A percentile compares a stretch with the other conserved stretches of the same genome.
phyloP scores from a whole-genome alignment of 306 rosid genomes.

The Cucurbita argyrosperma region DNA sequence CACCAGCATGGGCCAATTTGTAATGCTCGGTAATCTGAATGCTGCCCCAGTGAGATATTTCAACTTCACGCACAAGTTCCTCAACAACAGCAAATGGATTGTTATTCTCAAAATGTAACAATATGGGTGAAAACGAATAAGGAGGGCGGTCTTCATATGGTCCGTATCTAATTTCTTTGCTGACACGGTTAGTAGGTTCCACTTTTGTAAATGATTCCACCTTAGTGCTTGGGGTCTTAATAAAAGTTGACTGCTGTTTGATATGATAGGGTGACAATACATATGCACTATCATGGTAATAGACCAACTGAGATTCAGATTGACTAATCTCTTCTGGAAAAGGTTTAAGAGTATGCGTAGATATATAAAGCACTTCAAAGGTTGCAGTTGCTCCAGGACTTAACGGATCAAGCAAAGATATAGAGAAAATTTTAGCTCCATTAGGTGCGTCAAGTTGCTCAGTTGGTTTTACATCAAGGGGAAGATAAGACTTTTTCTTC shows the following conservation, averaged over 20 bases:
- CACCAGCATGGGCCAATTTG: conserved; percentile 67
- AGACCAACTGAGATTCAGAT: conserved; percentile 82
- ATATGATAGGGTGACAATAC: conserved; percentile 75
- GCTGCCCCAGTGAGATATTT: conserved; percentile 97
- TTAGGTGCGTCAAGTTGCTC: conserved; percentile 71
- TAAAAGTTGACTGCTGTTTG: conserved; percentile 68
- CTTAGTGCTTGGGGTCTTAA: conserved; percentile 63
- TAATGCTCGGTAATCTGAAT: conserved; percentile 78
- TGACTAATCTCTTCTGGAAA: conserved; percentile 89
- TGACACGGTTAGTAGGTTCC: conserved; percentile 57
- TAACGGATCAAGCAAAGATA: conserved; percentile 49
- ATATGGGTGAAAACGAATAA: conserved; percentile 68
- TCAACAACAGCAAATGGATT: conserved; percentile 79
- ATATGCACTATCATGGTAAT: conserved; percentile 72
- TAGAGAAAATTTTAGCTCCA: conserved; percentile 52
- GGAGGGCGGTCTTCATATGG: conserved; percentile 53
- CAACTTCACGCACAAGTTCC: conserved; percentile 95
- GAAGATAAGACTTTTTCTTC: conserved; percentile 61
- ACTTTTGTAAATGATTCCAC: conserved; percentile 75
- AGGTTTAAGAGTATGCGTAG: conserved; percentile 78
- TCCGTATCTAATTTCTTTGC: conserved; percentile 71
- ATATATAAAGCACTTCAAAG: conserved; percentile 63
- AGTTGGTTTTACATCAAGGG: conserved; percentile 62
- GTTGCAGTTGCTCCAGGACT: conserved; percentile 47
- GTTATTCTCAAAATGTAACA: conserved; percentile 92